These are phyloP conservation scores for Erysimum cheiri DNA, from an alignment of 441 rosid genomes.

Conservation along the genomic window DNA sequence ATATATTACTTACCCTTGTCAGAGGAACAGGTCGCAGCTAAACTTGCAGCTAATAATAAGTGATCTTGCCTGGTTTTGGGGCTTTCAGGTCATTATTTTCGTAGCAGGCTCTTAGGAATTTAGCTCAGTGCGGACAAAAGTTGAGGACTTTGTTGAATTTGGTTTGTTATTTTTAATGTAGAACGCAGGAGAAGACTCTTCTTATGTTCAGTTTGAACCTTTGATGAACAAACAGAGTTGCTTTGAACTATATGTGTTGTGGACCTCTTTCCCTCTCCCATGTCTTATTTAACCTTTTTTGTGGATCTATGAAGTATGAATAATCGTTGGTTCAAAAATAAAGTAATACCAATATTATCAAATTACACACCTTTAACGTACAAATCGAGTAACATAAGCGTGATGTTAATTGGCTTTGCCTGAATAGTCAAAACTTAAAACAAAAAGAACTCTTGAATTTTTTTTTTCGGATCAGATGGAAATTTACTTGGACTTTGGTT, in stretches of 20 bases:
- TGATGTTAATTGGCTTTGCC: neutral
- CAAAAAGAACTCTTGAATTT: too few relatives aligned
- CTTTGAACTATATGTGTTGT: conserved; percentile 21
- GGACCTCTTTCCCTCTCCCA: conserved; percentile 24
- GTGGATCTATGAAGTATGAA: conserved; percentile 16
- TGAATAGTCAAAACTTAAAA: neutral
- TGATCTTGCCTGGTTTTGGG: conserved; percentile 38
- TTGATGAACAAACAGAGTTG: conserved; percentile 29
- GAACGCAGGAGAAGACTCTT: conserved; percentile 41
- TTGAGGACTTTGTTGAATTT: conserved; percentile 40
- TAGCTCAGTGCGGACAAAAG: conserved; percentile 41
- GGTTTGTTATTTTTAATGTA: conserved; percentile 38
- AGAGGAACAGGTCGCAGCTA: conserved; percentile 82
- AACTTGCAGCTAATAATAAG: conserved; percentile 65
- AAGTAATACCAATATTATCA: conserved; percentile 1
- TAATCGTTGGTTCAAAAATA: neutral
- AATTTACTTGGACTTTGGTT: neutral
- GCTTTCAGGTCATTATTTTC: conserved; percentile 32
- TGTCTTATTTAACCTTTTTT: neutral
- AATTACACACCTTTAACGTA: neutral
- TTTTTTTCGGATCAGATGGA: neutral
- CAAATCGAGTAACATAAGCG: neutral
- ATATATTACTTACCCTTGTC: conserved; percentile 93
- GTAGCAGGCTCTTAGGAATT: conserved; percentile 38
- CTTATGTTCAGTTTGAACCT: conserved; percentile 35